phyloP scores from a whole-genome alignment of 768 basidiomycete species.

The Imleria badia region DNA sequence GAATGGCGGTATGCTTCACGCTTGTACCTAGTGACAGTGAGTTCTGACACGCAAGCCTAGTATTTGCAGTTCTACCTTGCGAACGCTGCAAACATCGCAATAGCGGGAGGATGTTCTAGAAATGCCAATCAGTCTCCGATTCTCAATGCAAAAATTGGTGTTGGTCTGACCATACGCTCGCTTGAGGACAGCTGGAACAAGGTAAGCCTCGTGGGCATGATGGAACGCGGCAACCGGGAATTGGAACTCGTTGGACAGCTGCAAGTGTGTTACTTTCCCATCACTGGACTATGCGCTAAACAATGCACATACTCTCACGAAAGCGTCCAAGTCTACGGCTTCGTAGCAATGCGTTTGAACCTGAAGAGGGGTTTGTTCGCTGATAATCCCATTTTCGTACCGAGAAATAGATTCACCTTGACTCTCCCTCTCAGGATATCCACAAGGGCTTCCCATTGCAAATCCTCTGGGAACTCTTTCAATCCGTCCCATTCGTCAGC shows the following conservation, averaged over 20 bases:
- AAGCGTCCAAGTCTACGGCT: constrained; percentile 67
- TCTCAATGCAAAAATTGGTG: neutral
- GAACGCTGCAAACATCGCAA: constrained; percentile 71
- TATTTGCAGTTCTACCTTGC: constrained; percentile 29
- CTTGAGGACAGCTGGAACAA: constrained; percentile 77
- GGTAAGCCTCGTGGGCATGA: constrained; percentile 78
- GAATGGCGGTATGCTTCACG: constrained; percentile 57
- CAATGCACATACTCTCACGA: constrained; percentile 53
- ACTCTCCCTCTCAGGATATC: constrained; percentile 73
- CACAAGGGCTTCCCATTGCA: constrained; percentile 70
- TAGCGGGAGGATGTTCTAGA: constrained; percentile 53
- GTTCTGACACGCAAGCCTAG: neutral
- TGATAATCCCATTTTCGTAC: neutral
- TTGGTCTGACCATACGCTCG: constrained; percentile 52
- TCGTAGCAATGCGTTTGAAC: constrained; percentile 55
- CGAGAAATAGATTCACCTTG: constrained; percentile 44
- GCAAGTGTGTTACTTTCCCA: neutral
- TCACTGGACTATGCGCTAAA: neutral
- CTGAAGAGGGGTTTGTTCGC: constrained; percentile 19
- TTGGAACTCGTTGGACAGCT: constrained; percentile 81
- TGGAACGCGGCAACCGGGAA: constrained; percentile 76
- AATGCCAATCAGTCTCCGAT: neutral
- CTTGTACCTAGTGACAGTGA: constrained; percentile 43
- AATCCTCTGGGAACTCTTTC: constrained; percentile 60
- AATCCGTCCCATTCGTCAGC: constrained; percentile 45